Conservation (phyloP, 495 filamentous ascomycete species). For the Bacidia gigantensis region DNA sequence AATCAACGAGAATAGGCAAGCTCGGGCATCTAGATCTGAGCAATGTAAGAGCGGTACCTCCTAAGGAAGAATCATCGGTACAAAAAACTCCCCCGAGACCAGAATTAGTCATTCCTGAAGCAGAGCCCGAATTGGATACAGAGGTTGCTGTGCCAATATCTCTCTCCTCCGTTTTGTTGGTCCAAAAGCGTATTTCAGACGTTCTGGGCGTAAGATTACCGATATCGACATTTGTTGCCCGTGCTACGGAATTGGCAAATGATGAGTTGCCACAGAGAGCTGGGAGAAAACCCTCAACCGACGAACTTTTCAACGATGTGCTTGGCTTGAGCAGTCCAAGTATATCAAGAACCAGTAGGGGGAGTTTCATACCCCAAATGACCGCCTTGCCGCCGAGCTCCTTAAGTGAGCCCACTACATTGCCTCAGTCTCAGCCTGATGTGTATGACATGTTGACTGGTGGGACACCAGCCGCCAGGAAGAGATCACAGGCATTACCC, state of each 20-base stretch:
- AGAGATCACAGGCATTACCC: constrained; percentile 14
- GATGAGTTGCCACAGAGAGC: constrained; percentile 59
- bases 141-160: constrained; percentile 60
- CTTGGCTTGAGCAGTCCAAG: constrained; percentile 56
- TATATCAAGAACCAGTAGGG: constrained; percentile 35
- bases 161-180: constrained; percentile 57
- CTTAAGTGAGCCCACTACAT: constrained; percentile 16
- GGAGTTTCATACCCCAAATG: constrained; percentile 60
- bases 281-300: constrained; percentile 45
- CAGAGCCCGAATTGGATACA: constrained; percentile 32
- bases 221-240: constrained; percentile 71
- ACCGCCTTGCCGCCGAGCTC: constrained; percentile 37
- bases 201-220: constrained; percentile 67
- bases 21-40: constrained; percentile 78
- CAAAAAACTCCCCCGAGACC: not conserved
- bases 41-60: constrained; percentile 76
- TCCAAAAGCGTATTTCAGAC: constrained; percentile 64
- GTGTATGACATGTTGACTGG: constrained; percentile 67
- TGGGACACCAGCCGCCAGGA: constrained; percentile 12
- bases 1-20: constrained; percentile 55
- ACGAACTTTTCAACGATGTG: constrained; percentile 81
- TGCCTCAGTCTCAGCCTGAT: constrained; percentile 32
- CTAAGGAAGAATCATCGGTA: constrained; percentile 13
- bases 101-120: constrained; percentile 9
- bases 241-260: constrained; percentile 75